Percentiles rank a stretch among this genome's conserved stretches.
These are phyloP conservation scores for Arthrobotrys pseudoclavata DNA, from an alignment of 2,329 filamentous ascomycete species.

Conservation along the genomic window DNA sequence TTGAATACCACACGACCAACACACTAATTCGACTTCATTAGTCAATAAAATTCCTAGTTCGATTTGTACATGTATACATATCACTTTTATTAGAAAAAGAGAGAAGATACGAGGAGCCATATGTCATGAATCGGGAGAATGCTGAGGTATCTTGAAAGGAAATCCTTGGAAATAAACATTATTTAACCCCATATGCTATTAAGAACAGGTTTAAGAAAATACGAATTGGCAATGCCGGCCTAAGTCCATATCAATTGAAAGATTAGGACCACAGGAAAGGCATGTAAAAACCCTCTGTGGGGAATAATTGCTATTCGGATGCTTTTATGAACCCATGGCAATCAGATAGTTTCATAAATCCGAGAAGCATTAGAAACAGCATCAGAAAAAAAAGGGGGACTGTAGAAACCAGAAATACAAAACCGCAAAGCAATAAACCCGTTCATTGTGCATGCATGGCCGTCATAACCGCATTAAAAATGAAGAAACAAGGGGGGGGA, in stretches of 20 bases:
- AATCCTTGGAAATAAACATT: not conserved
- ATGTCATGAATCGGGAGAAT: too few species aligned
- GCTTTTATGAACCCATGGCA: not conserved
- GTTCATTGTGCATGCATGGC: not conserved
- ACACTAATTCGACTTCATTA: not conserved
- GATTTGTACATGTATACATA: too few species aligned
- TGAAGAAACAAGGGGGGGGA: not conserved
- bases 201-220: not conserved
- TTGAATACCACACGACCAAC: constrained; percentile 40
- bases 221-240: not conserved
- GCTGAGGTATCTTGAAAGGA: too few species aligned
- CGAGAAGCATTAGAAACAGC: not conserved
- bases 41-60: too few species aligned
- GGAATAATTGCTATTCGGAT: not conserved
- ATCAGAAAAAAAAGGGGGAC: not conserved
- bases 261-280: not conserved
- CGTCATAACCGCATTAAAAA: constrained; percentile 13
- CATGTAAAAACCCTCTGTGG: not conserved
- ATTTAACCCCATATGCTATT: not conserved
- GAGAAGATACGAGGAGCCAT: too few species aligned
- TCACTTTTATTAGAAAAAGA: too few species aligned
- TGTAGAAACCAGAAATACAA: not conserved
- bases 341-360: not conserved
- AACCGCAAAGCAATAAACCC: not conserved
- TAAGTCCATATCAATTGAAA: not conserved